phyloP scores from a whole-genome alignment of 2,329 filamentous ascomycete species.

The Colletotrichum magnum region DNA sequence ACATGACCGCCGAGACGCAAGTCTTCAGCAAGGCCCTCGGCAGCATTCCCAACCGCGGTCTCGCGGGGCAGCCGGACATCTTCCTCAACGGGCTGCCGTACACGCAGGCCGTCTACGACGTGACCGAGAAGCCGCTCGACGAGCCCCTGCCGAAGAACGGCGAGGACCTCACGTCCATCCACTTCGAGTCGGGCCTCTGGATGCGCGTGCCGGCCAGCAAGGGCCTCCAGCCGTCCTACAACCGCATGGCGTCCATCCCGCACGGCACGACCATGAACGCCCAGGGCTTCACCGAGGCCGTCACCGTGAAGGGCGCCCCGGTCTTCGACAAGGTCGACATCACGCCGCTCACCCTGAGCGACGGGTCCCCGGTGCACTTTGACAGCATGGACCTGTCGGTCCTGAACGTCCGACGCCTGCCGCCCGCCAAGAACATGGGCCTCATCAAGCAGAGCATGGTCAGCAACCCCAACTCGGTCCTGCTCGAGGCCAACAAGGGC shows the following conservation, averaged over 20 bases:
- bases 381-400: neutral
- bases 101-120: slow-evolving; percentile 52
- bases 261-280: slow-evolving; percentile 61
- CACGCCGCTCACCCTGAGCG: slow-evolving; percentile 44
- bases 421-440: slow-evolving; percentile 45
- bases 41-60: slow-evolving; percentile 55
- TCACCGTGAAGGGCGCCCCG: slow-evolving; percentile 40
- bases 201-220: slow-evolving; percentile 53
- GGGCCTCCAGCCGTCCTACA: slow-evolving; percentile 44
- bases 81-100: slow-evolving; percentile 54
- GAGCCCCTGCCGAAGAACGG: slow-evolving; percentile 39
- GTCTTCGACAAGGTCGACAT: slow-evolving; percentile 44
- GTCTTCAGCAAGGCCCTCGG: slow-evolving; percentile 50
- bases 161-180: slow-evolving; percentile 47
- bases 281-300: slow-evolving; percentile 47
- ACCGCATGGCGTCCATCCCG: slow-evolving; percentile 58
- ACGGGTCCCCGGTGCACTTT: neutral
- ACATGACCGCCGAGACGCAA: slow-evolving; percentile 53
- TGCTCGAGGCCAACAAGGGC: slow-evolving; percentile 47
- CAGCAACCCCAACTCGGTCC: slow-evolving; percentile 47
- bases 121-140: slow-evolving; percentile 46
- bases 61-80: slow-evolving; percentile 51
- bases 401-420: slow-evolving; percentile 44
- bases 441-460: slow-evolving; percentile 51
- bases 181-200: slow-evolving; percentile 58